Conservation (phyloP, 1,139 yeast genomes). For the Meyerozyma smithsonii region DNA sequence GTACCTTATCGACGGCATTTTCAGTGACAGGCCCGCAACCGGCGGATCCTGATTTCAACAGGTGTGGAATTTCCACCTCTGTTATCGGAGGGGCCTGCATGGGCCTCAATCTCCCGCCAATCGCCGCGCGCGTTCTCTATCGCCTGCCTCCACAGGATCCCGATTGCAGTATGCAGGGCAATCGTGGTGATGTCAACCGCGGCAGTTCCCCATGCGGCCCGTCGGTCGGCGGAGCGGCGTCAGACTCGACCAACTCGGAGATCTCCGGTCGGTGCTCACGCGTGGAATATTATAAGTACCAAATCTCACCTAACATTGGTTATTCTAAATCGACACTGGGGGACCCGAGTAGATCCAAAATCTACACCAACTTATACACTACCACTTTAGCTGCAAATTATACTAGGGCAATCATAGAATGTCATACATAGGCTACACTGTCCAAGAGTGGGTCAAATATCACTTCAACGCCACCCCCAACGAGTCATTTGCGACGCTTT, state of each 20-base stretch:
- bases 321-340: too few species aligned
- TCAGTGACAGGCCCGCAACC: not conserved
- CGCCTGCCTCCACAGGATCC: not conserved
- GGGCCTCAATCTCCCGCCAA: not conserved
- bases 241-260: not conserved
- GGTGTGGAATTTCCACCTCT: not conserved
- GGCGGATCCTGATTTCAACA: constrained; percentile 1
- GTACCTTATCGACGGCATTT: not conserved
- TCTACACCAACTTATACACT: not conserved
- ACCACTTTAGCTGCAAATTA: not conserved
- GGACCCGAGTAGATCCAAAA: not conserved
- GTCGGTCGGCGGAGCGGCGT: constrained; percentile 2
- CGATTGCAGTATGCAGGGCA: constrained; percentile 1
- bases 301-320: too few species aligned
- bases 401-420: constrained; percentile 4
- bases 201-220: not conserved
- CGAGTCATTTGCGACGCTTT: constrained; percentile 51
- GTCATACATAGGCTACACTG: constrained; percentile 36
- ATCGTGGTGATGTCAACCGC: not conserved
- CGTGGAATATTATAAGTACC: too few species aligned
- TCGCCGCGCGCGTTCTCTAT: not conserved
- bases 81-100: not conserved
- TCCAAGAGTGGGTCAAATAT: constrained; percentile 62
- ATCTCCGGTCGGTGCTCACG: not conserved
- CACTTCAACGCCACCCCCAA: constrained; percentile 61